Evolutionary conservation across 2,329 filamentous ascomycete species (phyloP).

Genomic region (Penicillium capsulatum): DNA sequence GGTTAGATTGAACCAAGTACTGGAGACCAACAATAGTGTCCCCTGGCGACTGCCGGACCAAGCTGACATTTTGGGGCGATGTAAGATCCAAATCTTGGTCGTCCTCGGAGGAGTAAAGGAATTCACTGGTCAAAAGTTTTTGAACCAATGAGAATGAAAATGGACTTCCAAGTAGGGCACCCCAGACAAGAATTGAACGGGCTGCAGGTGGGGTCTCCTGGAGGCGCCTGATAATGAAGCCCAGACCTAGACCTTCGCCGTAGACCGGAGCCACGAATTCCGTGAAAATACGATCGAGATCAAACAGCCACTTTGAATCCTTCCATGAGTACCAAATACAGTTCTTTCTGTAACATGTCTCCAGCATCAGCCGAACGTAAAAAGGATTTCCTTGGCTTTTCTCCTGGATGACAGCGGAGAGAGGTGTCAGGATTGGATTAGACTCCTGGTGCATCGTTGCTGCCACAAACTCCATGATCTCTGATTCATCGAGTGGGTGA

Average conservation of each 20-base stretch:
- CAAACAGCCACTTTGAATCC: slow-evolving; percentile 75
- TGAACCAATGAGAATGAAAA: slow-evolving; percentile 82
- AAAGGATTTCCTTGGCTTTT: slow-evolving; percentile 87
- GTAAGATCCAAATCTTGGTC: slow-evolving; percentile 35
- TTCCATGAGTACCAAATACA: slow-evolving; percentile 91
- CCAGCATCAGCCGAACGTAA: slow-evolving; percentile 86
- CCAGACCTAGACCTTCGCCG: slow-evolving; percentile 73
- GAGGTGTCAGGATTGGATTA: slow-evolving; percentile 66
- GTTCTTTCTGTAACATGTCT: slow-evolving; percentile 76
- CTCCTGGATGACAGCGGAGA: slow-evolving; percentile 81
- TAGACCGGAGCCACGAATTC: slow-evolving; percentile 76
- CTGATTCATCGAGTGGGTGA: slow-evolving; percentile 67
- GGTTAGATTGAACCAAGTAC: slow-evolving; percentile 70
- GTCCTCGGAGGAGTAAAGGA: slow-evolving; percentile 54
- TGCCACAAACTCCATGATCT: slow-evolving; percentile 78
- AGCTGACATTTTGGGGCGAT: slow-evolving; percentile 40
- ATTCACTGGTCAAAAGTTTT: slow-evolving; percentile 70
- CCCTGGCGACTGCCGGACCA: slow-evolving; percentile 58
- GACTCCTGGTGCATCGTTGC: slow-evolving; percentile 69
- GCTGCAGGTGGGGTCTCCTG: slow-evolving; percentile 69
- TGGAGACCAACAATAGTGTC: slow-evolving; percentile 72
- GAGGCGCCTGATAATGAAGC: slow-evolving; percentile 75
- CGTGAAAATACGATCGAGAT: slow-evolving; percentile 79
- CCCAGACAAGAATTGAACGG: slow-evolving; percentile 81
- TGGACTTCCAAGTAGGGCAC: slow-evolving; percentile 71